Evolutionary conservation across 2,329 filamentous ascomycete species (phyloP), one percentile per base, ranked within the genome.

Genomic region (Alternaria viburni): DNA sequence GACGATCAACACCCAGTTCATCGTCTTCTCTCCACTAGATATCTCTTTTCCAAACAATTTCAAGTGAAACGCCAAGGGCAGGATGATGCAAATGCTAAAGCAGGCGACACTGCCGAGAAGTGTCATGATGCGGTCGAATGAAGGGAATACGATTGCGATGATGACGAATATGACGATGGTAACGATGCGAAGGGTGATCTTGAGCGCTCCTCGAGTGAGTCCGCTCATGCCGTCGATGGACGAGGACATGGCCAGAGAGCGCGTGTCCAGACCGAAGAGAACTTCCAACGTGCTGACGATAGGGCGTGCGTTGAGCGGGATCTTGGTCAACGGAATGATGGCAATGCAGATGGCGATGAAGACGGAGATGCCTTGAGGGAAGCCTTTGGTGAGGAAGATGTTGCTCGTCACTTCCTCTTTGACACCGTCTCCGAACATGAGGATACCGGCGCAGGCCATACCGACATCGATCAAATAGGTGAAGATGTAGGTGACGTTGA

Each of bases 351-450:
- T 84, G 68, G 93, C 93, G 79, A 97, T 91, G 69, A 95, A 84
- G 50, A 95, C 81, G n/a, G 89, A 93, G 44, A 97, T 80, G 1
- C 83, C 85, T 12, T 87, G 82, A 1, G 95, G 93, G 76, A 97
- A 97, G 57, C 90, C 90, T 6, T 86, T 80, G 1, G 89, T 91
- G 56, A 86, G 84, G 68, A 98, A 87, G 64, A 99, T 90, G 81
- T 97, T 98, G 74, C 91, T 91, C 0, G 96, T 97, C 77, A 98
- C 90, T 79, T 96, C 93, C 67, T 97, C 94, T 60, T 86, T 87
- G 57, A 97, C 92, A n/a, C 83, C 86, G 70, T 97, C 92, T 64
- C 95, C 95, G 79, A 97, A 99, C 95, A 99, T 98, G 68, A 97
- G 86, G 61, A 96, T 87, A 43, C 96, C 95, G 11, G 92, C 88